These are phyloP conservation scores for Helianthus annuus DNA, from an alignment of 129 eudicot species.

Conservation along the genomic window DNA sequence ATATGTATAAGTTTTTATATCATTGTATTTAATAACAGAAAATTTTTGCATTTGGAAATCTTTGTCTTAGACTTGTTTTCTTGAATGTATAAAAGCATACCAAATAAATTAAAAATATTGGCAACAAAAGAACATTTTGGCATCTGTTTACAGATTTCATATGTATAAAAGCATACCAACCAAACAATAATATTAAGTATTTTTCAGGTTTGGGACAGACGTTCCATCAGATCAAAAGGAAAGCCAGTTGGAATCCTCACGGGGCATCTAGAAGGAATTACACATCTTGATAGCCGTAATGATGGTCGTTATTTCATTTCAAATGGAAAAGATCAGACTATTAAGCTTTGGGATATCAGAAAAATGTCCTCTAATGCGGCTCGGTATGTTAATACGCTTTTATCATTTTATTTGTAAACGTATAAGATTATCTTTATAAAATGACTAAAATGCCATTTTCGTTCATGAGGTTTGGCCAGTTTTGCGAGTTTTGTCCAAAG, in stretches of 20 bases:
- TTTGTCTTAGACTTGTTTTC: neutral
- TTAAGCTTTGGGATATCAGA: conserved; percentile 96
- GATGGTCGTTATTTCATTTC: conserved; percentile 95
- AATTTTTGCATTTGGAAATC: neutral
- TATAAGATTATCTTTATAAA: neutral
- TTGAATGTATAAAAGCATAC: neutral
- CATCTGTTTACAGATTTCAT: neutral
- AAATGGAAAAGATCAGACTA: conserved; percentile 91
- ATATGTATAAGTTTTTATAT: conserved; percentile 1
- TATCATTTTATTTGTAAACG: neutral
- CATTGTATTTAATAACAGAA: neutral
- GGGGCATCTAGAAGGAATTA: conserved; percentile 92
- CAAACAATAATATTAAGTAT: conserved; percentile 1
- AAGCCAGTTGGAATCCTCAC: conserved; percentile 80
- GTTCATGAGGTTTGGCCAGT: no score
- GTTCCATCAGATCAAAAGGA: conserved; percentile 68
- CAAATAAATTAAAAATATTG: neutral
- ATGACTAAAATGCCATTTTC: no score
- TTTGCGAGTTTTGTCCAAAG: no score
- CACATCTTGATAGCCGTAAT: conserved; percentile 79
- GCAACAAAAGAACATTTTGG: neutral
- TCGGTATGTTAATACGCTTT: conserved; percentile 48
- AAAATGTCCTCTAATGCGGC: conserved; percentile 73
- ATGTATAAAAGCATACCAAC: neutral
- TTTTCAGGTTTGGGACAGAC: conserved; percentile 96